Evolutionary conservation across 2,329 filamentous ascomycete genomes (phyloP), one percentile per base, ranked within the genome.

Genomic region (Cladophialophora chaetospira): DNA sequence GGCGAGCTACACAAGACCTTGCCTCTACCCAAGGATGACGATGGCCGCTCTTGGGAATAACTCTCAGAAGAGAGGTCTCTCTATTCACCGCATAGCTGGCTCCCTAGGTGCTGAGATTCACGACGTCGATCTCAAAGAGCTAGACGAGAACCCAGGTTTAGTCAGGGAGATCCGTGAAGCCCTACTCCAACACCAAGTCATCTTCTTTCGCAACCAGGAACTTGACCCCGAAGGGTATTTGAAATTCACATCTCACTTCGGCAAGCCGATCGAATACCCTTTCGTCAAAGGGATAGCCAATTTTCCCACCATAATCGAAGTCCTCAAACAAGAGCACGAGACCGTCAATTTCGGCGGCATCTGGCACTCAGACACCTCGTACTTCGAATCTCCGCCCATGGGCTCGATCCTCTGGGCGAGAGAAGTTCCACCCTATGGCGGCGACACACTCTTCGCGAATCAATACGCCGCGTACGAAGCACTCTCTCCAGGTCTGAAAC

Each of bases 361-460:
- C 47, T 65, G 63, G 63, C 61, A 65, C 49, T 55, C 51, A 19
- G 63, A 65, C 56, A 65, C 63, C n/a, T 54, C 58, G 8, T 65
- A 65, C 35, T 58, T 62, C 21, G 43, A 50, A 6, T 38, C 53
- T 3, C 63, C 63, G 13, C 63, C 63, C 0, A 55, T 65, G 56
- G 63, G 55, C 23, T 61, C 63, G 21, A 40, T 65, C 5, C 56
- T 65, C 21, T 38, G 63, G 31, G 63, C 61, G 4, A 54, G 61
- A 17, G 61, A 65, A 47, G 54, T 63, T 3, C 63, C 63, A 0
- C 67, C 68, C 1, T 65, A 62, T 17, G 70, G 70, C 5, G 70
- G 69, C 11, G 70, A 72, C 52, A 72, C 69, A 1, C 54, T 64
- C 4, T 71, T 67, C 53, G 63, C 62, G 3, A 66, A 67, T 21